Conservation (phyloP, 2,329 filamentous ascomycete species). For the Diplodia mutila region DNA sequence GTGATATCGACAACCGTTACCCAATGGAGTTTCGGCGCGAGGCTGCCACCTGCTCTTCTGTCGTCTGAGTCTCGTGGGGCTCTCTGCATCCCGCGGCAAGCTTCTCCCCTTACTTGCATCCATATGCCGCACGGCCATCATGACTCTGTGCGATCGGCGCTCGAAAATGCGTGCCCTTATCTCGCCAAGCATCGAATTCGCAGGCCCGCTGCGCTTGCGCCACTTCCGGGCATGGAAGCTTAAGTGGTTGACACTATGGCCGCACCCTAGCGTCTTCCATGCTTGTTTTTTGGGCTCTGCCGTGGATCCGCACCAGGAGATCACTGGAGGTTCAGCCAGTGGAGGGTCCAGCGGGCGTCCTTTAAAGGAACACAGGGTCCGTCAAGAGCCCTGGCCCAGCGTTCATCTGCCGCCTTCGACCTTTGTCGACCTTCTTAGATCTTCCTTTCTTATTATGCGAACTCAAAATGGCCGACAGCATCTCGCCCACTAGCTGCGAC, state of each 20-base stretch:
- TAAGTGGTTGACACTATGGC: neutral
- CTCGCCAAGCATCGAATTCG: constrained; percentile 19
- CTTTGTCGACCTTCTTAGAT: neutral
- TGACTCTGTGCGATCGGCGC: constrained; percentile 4
- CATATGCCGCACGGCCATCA: constrained; percentile 4
- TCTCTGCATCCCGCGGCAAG: neutral
- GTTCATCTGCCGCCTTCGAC: neutral
- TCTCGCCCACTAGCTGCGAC: neutral
- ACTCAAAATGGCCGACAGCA: neutral
- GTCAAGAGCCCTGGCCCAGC: neutral
- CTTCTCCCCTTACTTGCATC: neutral
- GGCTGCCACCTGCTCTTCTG: neutral
- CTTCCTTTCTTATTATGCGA: neutral
- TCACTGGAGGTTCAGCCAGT: neutral
- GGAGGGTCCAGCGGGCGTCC: constrained; percentile 2
- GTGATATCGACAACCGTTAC: neutral
- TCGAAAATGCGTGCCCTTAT: constrained; percentile 17
- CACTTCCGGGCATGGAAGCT: constrained; percentile 22
- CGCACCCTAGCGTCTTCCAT: neutral
- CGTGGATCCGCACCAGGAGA: constrained; percentile 6
- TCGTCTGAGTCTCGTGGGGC: neutral
- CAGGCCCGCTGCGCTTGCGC: constrained; percentile 5
- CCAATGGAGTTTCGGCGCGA: neutral
- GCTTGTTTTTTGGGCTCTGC: constrained; percentile 9
- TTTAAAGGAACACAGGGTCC: constrained; percentile 12